Conservation (phyloP, 129 eudicot species). For the Rutidosis leptorrhynchoides region DNA sequence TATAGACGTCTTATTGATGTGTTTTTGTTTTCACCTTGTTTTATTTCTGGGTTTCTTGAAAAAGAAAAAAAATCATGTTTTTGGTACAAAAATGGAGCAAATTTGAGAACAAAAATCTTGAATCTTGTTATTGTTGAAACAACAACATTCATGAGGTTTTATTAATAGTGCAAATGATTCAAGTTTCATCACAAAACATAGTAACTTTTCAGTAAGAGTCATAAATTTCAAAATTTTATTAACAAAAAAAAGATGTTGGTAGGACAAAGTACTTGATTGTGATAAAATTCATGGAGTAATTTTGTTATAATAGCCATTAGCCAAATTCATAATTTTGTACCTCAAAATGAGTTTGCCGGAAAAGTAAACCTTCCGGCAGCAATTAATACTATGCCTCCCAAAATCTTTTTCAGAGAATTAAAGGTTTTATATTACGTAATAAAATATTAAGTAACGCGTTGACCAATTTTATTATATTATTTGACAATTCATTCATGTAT, state of each 20-base stretch:
- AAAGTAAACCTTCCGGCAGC: neutral
- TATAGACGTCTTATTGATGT: constrained; percentile 4
- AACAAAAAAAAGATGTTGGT: neutral
- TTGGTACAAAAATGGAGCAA: constrained; percentile 18
- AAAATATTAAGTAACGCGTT: neutral
- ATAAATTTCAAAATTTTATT: neutral
- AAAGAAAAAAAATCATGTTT: constrained; percentile 7
- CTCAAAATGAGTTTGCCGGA: constrained; percentile 1
- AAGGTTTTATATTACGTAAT: neutral
- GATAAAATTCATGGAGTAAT: neutral
- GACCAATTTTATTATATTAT: no score
- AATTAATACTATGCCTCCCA: neutral
- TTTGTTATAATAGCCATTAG: neutral
- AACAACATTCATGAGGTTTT: neutral
- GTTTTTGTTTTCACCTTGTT: constrained; percentile 7
- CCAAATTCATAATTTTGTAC: neutral
- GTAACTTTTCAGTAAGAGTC: neutral
- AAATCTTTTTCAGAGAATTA: neutral
- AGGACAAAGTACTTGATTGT: neutral
- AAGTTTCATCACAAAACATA: neutral
- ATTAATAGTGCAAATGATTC: constrained; percentile 1
- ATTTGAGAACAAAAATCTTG: neutral
- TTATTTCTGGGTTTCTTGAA: constrained; percentile 4
- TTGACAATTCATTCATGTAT: neutral
- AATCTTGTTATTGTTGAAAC: neutral